Conservation (phyloP, 2,329 filamentous ascomycete genomes). For the Ophiosphaerella korrae region DNA sequence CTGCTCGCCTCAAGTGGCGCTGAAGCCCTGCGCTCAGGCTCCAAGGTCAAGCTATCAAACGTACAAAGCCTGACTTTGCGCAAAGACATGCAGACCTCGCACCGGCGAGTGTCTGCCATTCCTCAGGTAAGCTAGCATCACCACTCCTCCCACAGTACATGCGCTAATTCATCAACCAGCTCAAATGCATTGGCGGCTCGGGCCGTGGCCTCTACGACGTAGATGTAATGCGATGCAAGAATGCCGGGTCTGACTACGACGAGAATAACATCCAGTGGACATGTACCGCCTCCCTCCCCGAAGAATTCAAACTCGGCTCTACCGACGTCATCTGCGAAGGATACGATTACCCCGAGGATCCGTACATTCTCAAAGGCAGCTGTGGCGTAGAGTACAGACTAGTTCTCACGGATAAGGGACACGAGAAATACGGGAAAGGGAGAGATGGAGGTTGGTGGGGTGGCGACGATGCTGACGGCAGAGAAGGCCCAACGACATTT, state of each 20-base stretch:
- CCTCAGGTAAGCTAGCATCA: conserved; percentile 54
- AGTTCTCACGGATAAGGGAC: conserved; percentile 75
- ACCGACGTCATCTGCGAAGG: conserved; percentile 95
- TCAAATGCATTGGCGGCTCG: conserved; percentile 73
- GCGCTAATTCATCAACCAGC: conserved; percentile 50
- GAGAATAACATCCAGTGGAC: conserved; percentile 90
- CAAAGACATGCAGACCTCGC: conserved; percentile 68
- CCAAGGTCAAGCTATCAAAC: conserved; percentile 65
- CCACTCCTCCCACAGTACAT: not conserved
- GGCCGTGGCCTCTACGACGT: conserved; percentile 69
- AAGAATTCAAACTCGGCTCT: conserved; percentile 74
- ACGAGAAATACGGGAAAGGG: conserved; percentile 67
- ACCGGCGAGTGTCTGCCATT: conserved; percentile 75
- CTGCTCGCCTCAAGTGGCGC: conserved; percentile 38
- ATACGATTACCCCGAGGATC: conserved; percentile 76
- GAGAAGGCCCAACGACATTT: conserved; percentile 42
- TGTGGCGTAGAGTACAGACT: conserved; percentile 91
- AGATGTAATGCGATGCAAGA: conserved; percentile 87
- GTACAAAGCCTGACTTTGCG: conserved; percentile 82
- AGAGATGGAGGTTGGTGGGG: conserved; percentile 50
- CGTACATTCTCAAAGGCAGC: conserved; percentile 86
- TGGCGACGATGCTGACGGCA: conserved; percentile 45
- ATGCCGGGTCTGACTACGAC: conserved; percentile 80
- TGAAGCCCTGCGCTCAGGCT: conserved; percentile 41
- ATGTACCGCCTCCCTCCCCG: conserved; percentile 70